These are phyloP conservation scores for Paxillus involutus DNA, from an alignment of 768 basidiomycete species.

Conservation along the genomic window DNA sequence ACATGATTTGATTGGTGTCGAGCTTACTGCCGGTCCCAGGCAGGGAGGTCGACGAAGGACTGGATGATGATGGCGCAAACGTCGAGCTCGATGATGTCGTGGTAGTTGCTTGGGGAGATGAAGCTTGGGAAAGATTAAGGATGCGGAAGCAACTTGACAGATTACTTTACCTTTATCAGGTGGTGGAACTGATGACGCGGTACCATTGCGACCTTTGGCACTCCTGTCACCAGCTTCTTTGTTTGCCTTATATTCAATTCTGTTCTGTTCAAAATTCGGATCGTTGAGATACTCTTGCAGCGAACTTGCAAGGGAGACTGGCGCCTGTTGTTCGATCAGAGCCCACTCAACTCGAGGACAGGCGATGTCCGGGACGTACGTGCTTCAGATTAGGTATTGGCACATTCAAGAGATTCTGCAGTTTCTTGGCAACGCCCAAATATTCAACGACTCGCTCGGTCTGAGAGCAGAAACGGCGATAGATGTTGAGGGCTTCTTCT, in stretches of 20 bases:
- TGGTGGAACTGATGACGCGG: slow-evolving; percentile 6
- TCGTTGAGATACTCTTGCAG: slow-evolving; percentile 96
- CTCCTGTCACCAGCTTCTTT: slow-evolving; percentile 61
- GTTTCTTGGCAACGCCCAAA: slow-evolving; percentile 86
- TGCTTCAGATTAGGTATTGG: slow-evolving; percentile 94
- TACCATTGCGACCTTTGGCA: slow-evolving; percentile 6
- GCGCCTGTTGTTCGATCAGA: slow-evolving; percentile 59
- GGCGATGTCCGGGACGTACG: slow-evolving; percentile 39
- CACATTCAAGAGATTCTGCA: slow-evolving; percentile 91
- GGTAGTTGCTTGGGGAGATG: slow-evolving; percentile 17
- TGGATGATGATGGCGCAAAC: slow-evolving; percentile 17
- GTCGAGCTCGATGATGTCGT: slow-evolving; percentile 18
- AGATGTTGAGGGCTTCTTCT: slow-evolving; percentile 76
- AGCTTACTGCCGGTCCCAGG: slow-evolving; percentile 30
- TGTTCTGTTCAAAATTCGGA: slow-evolving; percentile 94
- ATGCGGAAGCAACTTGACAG: slow-evolving; percentile 19
- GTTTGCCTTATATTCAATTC: slow-evolving; percentile 86
- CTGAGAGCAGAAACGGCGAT: slow-evolving; percentile 92
- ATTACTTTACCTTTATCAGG: slow-evolving; percentile 16
- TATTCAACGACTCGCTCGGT: slow-evolving; percentile 93
- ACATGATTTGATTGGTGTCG: slow-evolving; percentile 47
- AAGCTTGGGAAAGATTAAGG: slow-evolving; percentile 3
- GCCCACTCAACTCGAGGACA: background rate
- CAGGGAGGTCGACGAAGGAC: slow-evolving; percentile 25
- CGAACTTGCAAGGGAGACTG: slow-evolving; percentile 89